Evolutionary conservation across 495 filamentous ascomycete species (phyloP), one percentile per base, ranked within the genome.

Genomic region (Penicillium pulvis): DNA sequence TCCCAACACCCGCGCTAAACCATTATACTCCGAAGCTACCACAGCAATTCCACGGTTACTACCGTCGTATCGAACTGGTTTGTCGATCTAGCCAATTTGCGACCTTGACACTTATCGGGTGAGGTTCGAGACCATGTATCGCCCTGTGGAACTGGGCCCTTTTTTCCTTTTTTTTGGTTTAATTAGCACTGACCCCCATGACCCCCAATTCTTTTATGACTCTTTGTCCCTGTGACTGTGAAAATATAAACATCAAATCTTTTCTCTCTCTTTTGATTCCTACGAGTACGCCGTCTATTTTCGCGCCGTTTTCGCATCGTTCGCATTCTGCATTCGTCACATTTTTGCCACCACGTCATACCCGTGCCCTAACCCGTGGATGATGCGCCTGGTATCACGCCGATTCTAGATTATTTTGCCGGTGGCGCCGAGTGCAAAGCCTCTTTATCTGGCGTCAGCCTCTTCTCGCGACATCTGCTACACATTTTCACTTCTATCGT

Each of bases 311-410:
- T 28, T 31, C 24, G 16, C 4, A 49, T 31, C 8, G 16, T 17
- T 24, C 26, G 16, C 12, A 23, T n/a, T 48, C 49, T 52, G 12
- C 49, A 45, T 41, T 52, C 45, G 45, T 52, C 41, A 17, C 46
- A 45, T 51, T 52, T 56, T 53, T 48, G 28, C 48, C 57, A 58
- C 45, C 46, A 48, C 59, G 62, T 67, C 62, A 67, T 65, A 56
- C 48, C 58, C 52, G 48, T 54, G 26, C 51, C 56, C 54, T 53
- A 50, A 63, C 41, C 62, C 58, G 61, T 65, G 64, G 64, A 57
- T 62, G 36, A 51, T 60, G 61, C 26, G 41, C n/a, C 42, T 52
- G 45, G 44, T 58, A 52, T n/a, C 46, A 31, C 46, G 48, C 8
- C 41, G 55, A 48, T 44, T 33, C 19, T 43, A 55, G 45, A 49